Base-by-base conservation (phyloP, 1,284 basidiomycete genomes). In the Singerocomus rubriflavus region DNA sequence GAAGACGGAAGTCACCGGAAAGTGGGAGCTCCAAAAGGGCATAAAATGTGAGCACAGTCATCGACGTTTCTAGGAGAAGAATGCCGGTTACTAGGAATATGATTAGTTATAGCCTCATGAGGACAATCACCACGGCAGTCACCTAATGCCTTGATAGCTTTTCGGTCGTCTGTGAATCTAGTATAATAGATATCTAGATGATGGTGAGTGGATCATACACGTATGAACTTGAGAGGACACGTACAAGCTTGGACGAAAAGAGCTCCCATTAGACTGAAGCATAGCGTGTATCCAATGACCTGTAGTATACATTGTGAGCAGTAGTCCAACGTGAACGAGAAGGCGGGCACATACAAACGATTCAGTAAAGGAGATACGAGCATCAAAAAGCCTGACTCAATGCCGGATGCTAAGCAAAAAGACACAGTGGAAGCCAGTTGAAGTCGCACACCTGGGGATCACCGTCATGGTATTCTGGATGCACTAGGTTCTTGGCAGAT, bases 11-110 rank as follows among this genome's bases (percentile, higher is more conserved):
- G 29, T 30, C 21, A 21, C 4, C 2, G 21, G 4, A 21, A 21
- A 30, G 29, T 30, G 29, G 29, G 29, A 30, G 8, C 29, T 8
- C n/a, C 63, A 49, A 59, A 52, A 62, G 54, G 0, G 14, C 40
- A 26, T n/a, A 32, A 27, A 64, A 60, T 21, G n/a, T 27, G 6
- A 51, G 27, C 4, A 12, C 29, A 11, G 57, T 52, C 6, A 63
- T 60, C 7, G 37, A 9, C 1, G 21, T 35, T 44, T 66, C 64
- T 12, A 62, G 34, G 1, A 61, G 3, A 37, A 62, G 47, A 16
- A 57, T n/a, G 4, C 31, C 16, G 1, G 16, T 47, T 1, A 64
- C 61, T 62, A 21, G n/a, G 11, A 4, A 9, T 7, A 5, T 9
- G 8, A 1, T 49, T 16, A 55, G 21, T 6, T 8, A 29, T 1